Evolutionary conservation across 306 rosid genomes (phyloP).

Genomic region (Quillaja saponaria): DNA sequence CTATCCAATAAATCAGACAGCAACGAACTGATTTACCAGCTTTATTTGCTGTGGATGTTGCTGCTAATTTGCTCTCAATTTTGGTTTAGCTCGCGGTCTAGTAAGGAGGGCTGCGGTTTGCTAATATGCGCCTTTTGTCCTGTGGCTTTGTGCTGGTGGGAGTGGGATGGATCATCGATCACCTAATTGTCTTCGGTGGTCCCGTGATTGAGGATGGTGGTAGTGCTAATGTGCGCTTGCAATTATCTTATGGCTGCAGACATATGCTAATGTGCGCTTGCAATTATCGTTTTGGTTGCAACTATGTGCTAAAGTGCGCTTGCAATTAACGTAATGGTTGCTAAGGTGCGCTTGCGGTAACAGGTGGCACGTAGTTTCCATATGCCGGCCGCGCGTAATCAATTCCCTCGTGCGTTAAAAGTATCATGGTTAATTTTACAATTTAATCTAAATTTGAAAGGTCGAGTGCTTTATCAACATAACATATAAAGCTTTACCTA

Average conservation of each 20-base stretch:
- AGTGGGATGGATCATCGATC: conserved; percentile 18
- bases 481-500: too few species aligned
- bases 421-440: too few species aligned
- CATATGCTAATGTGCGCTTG: conserved; percentile 1
- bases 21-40: neutral
- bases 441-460: too few species aligned
- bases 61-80: neutral
- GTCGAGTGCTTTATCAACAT: too few species aligned
- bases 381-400: too few species aligned
- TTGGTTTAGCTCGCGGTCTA: neutral
- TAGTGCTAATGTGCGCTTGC: conserved; percentile 18
- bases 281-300: too few species aligned
- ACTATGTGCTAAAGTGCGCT: too few species aligned
- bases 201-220: conserved; percentile 34
- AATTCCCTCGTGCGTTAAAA: too few species aligned
- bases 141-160: conserved; percentile 22
- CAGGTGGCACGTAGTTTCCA: too few species aligned
- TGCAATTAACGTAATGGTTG: too few species aligned
- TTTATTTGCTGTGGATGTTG: neutral
- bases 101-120: conserved; percentile 12
- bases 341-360: too few species aligned
- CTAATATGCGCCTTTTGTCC: conserved; percentile 24
- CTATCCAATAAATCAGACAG: neutral
- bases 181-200: conserved; percentile 26
- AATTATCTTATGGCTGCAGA: conserved; percentile 11